phyloP scores from a whole-genome alignment of 2,329 filamentous ascomycete genomes.

The Hysterium pulicare region DNA sequence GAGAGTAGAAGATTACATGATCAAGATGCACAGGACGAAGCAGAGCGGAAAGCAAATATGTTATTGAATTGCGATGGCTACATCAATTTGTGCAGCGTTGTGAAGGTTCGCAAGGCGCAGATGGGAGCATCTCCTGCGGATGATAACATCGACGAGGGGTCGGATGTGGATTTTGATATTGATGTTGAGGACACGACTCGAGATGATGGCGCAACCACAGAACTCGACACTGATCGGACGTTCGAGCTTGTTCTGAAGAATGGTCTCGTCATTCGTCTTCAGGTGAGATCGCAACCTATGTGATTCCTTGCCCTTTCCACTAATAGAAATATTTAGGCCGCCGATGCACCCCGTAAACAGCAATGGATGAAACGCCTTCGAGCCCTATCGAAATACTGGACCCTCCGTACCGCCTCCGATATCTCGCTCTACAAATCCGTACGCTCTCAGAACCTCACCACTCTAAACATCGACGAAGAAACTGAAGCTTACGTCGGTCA shows the following conservation, averaged over 20 bases:
- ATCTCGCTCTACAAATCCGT: conserved; percentile 56
- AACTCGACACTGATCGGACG: conserved; percentile 55
- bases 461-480: conserved; percentile 63
- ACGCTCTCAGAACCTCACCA: conserved; percentile 56
- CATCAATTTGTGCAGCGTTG: conserved; percentile 58
- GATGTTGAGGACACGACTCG: conserved; percentile 44
- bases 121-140: conserved; percentile 53
- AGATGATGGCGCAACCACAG: conserved; percentile 53
- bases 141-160: conserved; percentile 48
- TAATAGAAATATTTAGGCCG: conserved; percentile 36
- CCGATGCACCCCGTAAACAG: conserved; percentile 54
- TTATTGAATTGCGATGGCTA: conserved; percentile 60
- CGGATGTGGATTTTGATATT: conserved; percentile 55
- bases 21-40: conserved; percentile 57
- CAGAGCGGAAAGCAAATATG: conserved; percentile 56
- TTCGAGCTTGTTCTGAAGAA: conserved; percentile 63
- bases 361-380: conserved; percentile 61
- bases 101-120: conserved; percentile 54
- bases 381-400: conserved; percentile 61
- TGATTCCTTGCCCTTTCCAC: neutral
- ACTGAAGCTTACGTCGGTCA: conserved; percentile 63
- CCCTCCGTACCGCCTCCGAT: conserved; percentile 53
- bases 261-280: conserved; percentile 58
- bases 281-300: conserved; percentile 34
- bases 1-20: conserved; percentile 52